Conservation (phyloP, 2,329 filamentous ascomycete species). For the Penicillium sp. region DNA sequence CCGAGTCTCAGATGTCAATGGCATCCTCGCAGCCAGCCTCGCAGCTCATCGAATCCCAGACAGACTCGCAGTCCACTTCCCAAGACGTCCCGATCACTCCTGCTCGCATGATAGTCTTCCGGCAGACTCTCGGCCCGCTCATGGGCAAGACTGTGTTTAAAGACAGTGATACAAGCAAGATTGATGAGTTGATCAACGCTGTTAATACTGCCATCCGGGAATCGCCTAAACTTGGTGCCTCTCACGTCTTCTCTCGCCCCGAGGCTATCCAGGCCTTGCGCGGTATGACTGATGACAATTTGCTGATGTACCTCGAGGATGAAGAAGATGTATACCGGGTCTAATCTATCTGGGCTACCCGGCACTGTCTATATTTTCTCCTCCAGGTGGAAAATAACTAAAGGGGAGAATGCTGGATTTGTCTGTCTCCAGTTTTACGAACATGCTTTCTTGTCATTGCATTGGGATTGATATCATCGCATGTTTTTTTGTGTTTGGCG, state of each 20-base stretch:
- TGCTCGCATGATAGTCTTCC: constrained; percentile 70
- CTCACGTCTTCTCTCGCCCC: constrained; percentile 60
- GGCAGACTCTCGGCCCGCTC: constrained; percentile 75
- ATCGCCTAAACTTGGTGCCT: constrained; percentile 46
- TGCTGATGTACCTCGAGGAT: constrained; percentile 69
- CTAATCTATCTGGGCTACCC: constrained; percentile 37
- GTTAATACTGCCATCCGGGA: constrained; percentile 70
- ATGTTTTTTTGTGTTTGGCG: constrained; percentile 22
- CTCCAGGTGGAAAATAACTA: neutral
- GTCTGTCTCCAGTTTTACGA: constrained; percentile 11
- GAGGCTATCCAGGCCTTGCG: constrained; percentile 77
- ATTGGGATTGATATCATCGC: constrained; percentile 26
- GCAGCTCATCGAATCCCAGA: constrained; percentile 60
- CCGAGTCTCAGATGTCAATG: constrained; percentile 62
- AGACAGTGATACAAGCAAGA: constrained; percentile 71
- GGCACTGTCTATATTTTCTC: neutral
- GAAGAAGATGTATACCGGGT: constrained; percentile 70
- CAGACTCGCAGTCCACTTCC: constrained; percentile 38
- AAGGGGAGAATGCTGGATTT: constrained; percentile 1
- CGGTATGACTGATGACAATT: constrained; percentile 77
- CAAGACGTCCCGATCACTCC: constrained; percentile 43
- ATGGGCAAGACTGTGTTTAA: constrained; percentile 80
- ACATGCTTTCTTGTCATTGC: constrained; percentile 21
- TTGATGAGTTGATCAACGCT: constrained; percentile 70
- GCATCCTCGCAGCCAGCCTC: constrained; percentile 78